A percentile compares a stretch with the other conserved stretches of the same genome.
phyloP scores from a whole-genome alignment of 345 rosid genomes.

The Arabis alpina region DNA sequence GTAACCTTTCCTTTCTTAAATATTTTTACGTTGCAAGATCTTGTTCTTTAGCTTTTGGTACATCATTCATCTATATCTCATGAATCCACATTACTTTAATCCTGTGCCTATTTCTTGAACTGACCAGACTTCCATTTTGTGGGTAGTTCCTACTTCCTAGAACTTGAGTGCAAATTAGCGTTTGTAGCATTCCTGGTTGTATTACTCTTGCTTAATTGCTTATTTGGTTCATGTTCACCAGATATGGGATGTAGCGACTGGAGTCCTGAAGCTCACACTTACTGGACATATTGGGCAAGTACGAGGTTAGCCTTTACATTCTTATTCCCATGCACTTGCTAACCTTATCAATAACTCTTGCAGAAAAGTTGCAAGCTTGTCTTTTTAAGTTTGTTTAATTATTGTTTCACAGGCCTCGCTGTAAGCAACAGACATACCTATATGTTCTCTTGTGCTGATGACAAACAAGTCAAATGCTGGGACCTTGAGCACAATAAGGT shows the following conservation, averaged over 20 bases:
- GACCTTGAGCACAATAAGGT: constrained; percentile 99
- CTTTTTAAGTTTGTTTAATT: neutral
- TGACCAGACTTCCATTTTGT: neutral
- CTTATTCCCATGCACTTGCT: constrained; percentile 10
- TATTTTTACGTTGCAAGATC: neutral
- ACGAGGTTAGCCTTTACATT: constrained; percentile 59
- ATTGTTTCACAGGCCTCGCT: constrained; percentile 71
- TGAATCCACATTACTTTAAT: neutral
- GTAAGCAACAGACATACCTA: constrained; percentile 85
- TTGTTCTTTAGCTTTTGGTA: neutral
- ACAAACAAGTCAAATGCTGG: constrained; percentile 98
- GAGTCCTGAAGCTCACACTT: constrained; percentile 82
- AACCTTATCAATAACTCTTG: constrained; percentile 15
- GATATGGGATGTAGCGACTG: constrained; percentile 96
- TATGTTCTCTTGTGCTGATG: constrained; percentile 95
- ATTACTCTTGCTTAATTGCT: neutral
- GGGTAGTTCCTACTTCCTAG: neutral
- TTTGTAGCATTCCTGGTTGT: constrained; percentile 15
- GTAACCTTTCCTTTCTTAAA: constrained; percentile 1
- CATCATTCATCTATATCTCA: constrained; percentile 1
- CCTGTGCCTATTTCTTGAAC: neutral
- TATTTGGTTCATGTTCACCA: constrained; percentile 38
- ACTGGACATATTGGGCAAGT: constrained; percentile 93
- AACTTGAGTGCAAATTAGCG: constrained; percentile 1
- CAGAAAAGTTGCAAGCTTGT: neutral